phyloP scores from a whole-genome alignment of 257 asterid species.

The Forsythia viridissima region DNA sequence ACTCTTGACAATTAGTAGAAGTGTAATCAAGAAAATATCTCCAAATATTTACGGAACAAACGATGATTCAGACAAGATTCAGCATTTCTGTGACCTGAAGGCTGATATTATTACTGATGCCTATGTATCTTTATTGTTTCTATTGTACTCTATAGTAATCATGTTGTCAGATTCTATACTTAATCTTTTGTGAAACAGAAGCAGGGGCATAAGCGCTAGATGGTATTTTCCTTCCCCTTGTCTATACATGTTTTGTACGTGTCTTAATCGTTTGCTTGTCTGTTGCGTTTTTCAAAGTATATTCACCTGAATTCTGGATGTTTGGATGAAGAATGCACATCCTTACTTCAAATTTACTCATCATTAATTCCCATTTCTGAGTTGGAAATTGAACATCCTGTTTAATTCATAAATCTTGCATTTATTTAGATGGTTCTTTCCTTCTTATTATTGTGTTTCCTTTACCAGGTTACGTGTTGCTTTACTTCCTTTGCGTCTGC shows the following conservation, averaged over 20 bases:
- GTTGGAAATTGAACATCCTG: background rate
- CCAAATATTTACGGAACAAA: background rate
- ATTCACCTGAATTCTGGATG: conserved; percentile 17
- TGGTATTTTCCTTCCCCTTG: background rate
- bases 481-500: conserved; percentile 77
- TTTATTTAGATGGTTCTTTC: conserved; percentile 11
- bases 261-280: background rate
- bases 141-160: conserved; percentile 1
- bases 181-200: background rate
- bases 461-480: conserved; percentile 76
- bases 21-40: background rate
- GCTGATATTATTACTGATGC: conserved; percentile 16
- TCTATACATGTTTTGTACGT: background rate
- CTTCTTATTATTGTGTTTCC: conserved; percentile 21
- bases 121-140: conserved; percentile 9
- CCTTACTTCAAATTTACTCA: background rate
- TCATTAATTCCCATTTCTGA: conserved; percentile 5
- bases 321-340: conserved; percentile 1
- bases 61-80: background rate
- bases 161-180: background rate
- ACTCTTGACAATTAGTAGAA: background rate
- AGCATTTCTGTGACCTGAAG: background rate
- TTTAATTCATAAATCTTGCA: conserved; percentile 7
- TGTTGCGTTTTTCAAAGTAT: conserved; percentile 1
- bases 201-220: background rate